Percentiles rank a stretch among this genome's conserved stretches.
These are phyloP conservation scores for Anthostomella pinea DNA, from an alignment of 2,329 filamentous ascomycete genomes.

Conservation along the genomic window DNA sequence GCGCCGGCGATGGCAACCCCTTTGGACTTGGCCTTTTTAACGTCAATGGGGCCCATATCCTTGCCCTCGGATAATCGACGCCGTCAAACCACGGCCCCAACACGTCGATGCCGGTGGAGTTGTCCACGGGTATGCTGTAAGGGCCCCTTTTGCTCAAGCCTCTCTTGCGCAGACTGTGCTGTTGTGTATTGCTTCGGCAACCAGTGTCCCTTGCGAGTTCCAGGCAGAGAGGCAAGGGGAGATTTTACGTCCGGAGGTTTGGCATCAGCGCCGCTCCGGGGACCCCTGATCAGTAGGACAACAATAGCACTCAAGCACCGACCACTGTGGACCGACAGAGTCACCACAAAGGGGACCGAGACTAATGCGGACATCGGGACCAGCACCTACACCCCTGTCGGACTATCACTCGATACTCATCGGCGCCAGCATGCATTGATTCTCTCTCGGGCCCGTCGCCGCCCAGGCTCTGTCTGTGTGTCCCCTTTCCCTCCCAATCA, in stretches of 20 bases:
- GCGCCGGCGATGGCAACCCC: slow-evolving; percentile 62
- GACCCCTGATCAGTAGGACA: slow-evolving; percentile 34
- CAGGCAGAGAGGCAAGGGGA: slow-evolving; percentile 44
- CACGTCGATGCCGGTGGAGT: slow-evolving; percentile 45
- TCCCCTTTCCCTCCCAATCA: slow-evolving; percentile 25
- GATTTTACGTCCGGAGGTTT: no score
- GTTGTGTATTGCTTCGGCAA: slow-evolving; percentile 36
- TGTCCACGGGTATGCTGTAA: slow-evolving; percentile 45
- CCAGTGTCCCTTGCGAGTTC: slow-evolving; percentile 27
- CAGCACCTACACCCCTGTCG: no score
- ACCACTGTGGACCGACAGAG: no score
- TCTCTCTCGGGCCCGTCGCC: no score
- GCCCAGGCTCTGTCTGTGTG: slow-evolving; percentile 1
- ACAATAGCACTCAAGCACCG: slow-evolving; percentile 18
- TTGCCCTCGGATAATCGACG: slow-evolving; percentile 56
- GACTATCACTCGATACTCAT: no score
- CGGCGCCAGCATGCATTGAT: no score
- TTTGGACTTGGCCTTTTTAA: slow-evolving; percentile 53
- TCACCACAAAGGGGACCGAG: no score
- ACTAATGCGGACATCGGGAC: no score
- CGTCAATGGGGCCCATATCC: slow-evolving; percentile 50
- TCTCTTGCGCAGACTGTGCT: slow-evolving; percentile 27
- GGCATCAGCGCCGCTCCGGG: slow-evolving; percentile 29
- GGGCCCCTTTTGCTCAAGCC: slow-evolving; percentile 24
- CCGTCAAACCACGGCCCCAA: slow-evolving; percentile 65